Percentiles rank a stretch among this genome's conserved stretches.
These are phyloP conservation scores for Podospora pseudoanserina DNA, from an alignment of 495 filamentous ascomycete genomes.

Conservation along the genomic window DNA sequence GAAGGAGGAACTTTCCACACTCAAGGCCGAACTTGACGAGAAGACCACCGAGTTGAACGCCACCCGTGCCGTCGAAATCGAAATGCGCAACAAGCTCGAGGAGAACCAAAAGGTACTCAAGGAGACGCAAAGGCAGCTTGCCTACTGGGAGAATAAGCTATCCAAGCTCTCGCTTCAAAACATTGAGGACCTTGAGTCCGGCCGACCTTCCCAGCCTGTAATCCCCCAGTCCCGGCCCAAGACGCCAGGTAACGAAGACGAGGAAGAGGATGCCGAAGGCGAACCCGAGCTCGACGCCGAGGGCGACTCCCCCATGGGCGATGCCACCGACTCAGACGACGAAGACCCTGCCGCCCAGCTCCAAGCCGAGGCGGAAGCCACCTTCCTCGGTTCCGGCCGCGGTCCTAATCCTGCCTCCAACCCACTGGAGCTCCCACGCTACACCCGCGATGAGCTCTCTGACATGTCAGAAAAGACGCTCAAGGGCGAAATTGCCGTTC, in stretches of 20 bases:
- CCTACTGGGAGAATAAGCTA: slow-evolving; percentile 86
- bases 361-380: slow-evolving; percentile 24
- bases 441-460: slow-evolving; percentile 85
- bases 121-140: slow-evolving; percentile 81
- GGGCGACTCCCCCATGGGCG: slow-evolving; percentile 20
- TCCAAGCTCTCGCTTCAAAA: slow-evolving; percentile 75
- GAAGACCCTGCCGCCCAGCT: slow-evolving; percentile 22
- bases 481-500: slow-evolving; percentile 79
- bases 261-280: slow-evolving; percentile 24
- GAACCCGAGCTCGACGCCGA: slow-evolving; percentile 6
- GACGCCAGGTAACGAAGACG: slow-evolving; percentile 5
- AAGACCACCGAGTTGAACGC: slow-evolving; percentile 85
- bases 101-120: slow-evolving; percentile 85
- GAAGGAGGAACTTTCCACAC: slow-evolving; percentile 69
- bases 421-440: slow-evolving; percentile 64
- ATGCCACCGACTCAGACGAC: slow-evolving; percentile 16
- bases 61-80: slow-evolving; percentile 85
- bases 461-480: slow-evolving; percentile 87
- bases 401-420: slow-evolving; percentile 1
- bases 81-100: slow-evolving; percentile 97
- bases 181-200: slow-evolving; percentile 58
- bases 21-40: slow-evolving; percentile 84
- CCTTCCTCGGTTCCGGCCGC: slow-evolving; percentile 24
- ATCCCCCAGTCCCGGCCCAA: neutral
- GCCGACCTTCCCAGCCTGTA: slow-evolving; percentile 12